These are phyloP conservation scores for Chaetomium cochliodes DNA, from an alignment of 495 filamentous ascomycete species.

Conservation along the genomic window DNA sequence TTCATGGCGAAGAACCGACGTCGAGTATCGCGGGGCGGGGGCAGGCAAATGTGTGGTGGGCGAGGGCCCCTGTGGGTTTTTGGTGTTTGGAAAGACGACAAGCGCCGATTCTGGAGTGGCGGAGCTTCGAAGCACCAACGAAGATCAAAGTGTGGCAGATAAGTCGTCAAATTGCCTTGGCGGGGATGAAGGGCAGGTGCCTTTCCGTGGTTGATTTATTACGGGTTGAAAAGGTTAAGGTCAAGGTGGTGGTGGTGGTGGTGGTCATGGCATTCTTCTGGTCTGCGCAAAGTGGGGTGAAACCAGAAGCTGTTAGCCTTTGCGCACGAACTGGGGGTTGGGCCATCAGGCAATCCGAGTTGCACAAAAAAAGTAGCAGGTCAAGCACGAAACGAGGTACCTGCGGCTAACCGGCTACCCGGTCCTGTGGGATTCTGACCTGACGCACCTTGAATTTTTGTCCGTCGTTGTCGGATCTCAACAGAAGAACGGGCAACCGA, in stretches of 20 bases:
- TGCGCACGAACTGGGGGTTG: background rate
- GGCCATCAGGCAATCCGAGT: constrained; percentile 3
- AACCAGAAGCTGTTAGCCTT: constrained; percentile 21
- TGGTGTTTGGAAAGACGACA: background rate
- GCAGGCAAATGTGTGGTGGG: constrained; percentile 6
- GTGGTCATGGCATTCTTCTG: constrained; percentile 23
- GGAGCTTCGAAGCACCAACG: background rate
- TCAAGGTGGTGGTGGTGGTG: constrained; percentile 15
- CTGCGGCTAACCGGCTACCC: background rate
- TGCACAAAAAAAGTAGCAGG: constrained; percentile 14
- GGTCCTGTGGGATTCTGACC: background rate
- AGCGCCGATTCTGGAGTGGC: background rate
- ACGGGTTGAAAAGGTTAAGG: background rate
- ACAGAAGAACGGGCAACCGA: background rate
- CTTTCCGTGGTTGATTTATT: constrained; percentile 9
- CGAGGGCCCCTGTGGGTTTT: background rate
- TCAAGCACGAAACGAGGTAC: constrained; percentile 9
- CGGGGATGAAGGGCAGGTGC: background rate
- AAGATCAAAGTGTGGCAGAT: background rate
- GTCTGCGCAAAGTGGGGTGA: constrained; percentile 24
- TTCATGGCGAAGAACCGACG: constrained; percentile 56
- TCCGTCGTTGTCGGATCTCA: background rate
- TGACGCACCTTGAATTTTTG: constrained; percentile 3
- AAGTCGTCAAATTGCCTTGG: background rate
- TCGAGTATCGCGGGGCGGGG: constrained; percentile 15